phyloP scores from a whole-genome alignment of 2,329 filamentous ascomycete species.

The Verticillium isaacii region DNA sequence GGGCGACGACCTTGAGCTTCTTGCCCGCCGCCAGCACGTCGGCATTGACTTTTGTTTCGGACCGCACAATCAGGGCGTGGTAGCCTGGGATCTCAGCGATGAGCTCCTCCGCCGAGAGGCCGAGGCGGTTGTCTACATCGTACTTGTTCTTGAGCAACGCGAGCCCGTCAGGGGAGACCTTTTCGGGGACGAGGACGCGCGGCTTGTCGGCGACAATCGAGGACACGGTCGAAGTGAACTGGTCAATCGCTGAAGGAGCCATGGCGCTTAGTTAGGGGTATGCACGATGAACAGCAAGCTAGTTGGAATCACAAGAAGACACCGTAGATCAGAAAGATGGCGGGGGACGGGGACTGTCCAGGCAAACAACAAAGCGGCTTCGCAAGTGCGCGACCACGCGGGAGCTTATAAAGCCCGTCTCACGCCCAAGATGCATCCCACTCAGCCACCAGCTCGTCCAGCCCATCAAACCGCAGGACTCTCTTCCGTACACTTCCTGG shows the following conservation, averaged over 20 bases:
- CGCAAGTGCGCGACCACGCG: neutral
- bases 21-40: conserved; percentile 60
- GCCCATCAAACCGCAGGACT: neutral
- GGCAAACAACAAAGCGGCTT: neutral
- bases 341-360: neutral
- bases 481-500: neutral
- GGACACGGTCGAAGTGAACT: conserved; percentile 11
- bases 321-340: neutral
- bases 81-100: conserved; percentile 64
- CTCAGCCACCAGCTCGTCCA: neutral
- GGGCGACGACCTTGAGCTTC: conserved; percentile 71
- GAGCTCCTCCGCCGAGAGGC: conserved; percentile 59
- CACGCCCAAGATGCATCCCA: neutral
- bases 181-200: conserved; percentile 70
- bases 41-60: conserved; percentile 75
- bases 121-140: conserved; percentile 64
- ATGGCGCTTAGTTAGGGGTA: conserved; percentile 1
- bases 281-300: neutral
- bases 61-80: conserved; percentile 73
- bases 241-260: conserved; percentile 19
- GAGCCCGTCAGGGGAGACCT: conserved; percentile 74
- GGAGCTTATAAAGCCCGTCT: neutral
- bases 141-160: conserved; percentile 61
- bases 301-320: neutral
- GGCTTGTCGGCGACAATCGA: conserved; percentile 17